Evolutionary conservation across 257 asterid species (phyloP), one percentile per base, ranked within the genome.

Genomic region (Rubia yunnanensis): DNA sequence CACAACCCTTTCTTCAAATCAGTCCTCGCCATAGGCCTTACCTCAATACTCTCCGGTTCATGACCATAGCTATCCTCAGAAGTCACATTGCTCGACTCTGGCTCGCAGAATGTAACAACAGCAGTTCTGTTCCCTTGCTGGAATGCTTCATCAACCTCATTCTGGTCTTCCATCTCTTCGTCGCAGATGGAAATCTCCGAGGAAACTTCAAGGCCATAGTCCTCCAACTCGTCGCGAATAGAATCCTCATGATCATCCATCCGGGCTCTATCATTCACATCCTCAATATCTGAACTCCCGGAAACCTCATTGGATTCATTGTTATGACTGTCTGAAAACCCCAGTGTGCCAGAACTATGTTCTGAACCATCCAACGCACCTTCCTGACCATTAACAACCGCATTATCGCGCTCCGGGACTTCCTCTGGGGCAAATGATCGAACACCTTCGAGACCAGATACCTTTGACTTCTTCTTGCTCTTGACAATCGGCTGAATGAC

Each of bases 401-500:
- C 73, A 0, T 61, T 14, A 14, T 44, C 52, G 14, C 52, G 52
- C 52, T 44, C 52, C 52, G 17, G 8, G 20, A 44, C 52, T 44
- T 44, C 52, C 52, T 24, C 35, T 30, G 75, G 72, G 65, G 22
- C 64, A 44, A 67, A 41, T 23, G 78, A 49, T 10, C 38, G 56
- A 46, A 49, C 66, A 32, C 24, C 57, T 54, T 48, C 73, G 60
- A 68, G 24, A 22, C 70, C 81, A 18, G 73, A 31, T 11, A 57
- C 39, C 56, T 75, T 69, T 22, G 74, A 9, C 59, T 59, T 74
- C 63, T 68, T 74, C 31, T 63, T 69, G 14, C 84, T 75, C 75
- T 69, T 82, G 22, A 63, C 80, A 36, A 94, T 79, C n/a, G 99
- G 99, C 57, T 88, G 95, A 70, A 94, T 64, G 63, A 90, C 83